Evolutionary conservation across 1,284 basidiomycete species (phyloP).

Genomic region (Wallemia mellicola): DNA sequence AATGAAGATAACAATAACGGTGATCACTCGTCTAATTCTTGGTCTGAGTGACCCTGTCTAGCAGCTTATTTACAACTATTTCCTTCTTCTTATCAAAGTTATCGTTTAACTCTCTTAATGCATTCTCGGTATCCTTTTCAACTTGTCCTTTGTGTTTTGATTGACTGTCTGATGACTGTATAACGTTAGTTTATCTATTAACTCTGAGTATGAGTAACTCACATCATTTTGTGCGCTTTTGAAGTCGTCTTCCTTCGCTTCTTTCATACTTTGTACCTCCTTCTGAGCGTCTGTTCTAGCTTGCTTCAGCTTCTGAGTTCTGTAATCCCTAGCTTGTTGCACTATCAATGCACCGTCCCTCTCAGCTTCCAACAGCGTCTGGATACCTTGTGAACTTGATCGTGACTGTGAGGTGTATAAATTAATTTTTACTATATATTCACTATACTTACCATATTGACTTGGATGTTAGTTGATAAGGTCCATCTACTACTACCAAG

Average conservation of each 20-base stretch:
- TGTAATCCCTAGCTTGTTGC: neutral
- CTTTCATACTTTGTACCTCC: neutral
- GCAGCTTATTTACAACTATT: neutral
- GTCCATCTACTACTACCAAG: neutral
- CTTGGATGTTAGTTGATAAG: too few relatives aligned
- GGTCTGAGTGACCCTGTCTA: neutral
- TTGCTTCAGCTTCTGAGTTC: neutral
- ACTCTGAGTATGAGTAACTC: neutral
- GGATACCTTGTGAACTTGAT: neutral
- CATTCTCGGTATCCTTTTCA: neutral
- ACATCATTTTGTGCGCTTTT: neutral
- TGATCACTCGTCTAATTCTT: neutral
- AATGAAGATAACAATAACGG: neutral
- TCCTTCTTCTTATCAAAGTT: neutral
- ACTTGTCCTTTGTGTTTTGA: neutral
- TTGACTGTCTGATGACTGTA: neutral
- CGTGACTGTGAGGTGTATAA: neutral
- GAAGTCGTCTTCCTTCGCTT: neutral
- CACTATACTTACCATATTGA: too few relatives aligned
- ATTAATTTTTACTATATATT: neutral
- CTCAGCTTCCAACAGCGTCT: neutral
- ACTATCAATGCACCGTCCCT: neutral
- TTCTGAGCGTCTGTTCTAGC: neutral
- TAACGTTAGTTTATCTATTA: neutral
- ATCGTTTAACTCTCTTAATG: neutral